Base-by-base conservation (phyloP, 208 protist species). In the Trypanosoma mega region DNA sequence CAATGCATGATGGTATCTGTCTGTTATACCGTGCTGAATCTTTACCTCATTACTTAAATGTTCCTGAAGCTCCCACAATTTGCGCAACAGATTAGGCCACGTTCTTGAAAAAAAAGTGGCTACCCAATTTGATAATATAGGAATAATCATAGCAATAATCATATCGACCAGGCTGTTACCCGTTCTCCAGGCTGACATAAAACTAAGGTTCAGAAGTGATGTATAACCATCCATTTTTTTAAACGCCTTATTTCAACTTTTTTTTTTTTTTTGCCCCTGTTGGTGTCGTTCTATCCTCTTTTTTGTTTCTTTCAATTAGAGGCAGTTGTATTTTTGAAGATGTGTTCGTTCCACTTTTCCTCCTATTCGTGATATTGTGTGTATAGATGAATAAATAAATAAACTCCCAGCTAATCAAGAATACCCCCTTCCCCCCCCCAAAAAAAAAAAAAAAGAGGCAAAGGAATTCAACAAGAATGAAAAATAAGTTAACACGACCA, bases 101-200 rank as follows among this genome's bases (percentile, higher is more conserved):
- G 48, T 76, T 3, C 63, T 48, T 46, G 71, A 64, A 43, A 85
- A 80, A 29, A 92, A 58, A 45, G 59, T 58, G 3, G 73, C 58
- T 14, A 94, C 61, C 12, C 53, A 49, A 46, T 72, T 57, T 16
- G 78, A 82, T 11, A 92, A 46, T 23, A 93, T 29, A 9, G 89
- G 89, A 50, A 95, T 76, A n/a, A 91, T 60, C 21, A 82, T 82
- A 23, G 80, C 85, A 50, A 93, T 84, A 20, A 92, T 57, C 76
- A 92, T 92, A 49, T 95, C 89, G 2, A 87, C 62, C 14, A 93
- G 44, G 61, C 83, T 60, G 58, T 92, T 85, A n/a, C 85, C 89
- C 39, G 89, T 95, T 41, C 85, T 65, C 64, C 91, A 75, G 44
- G 85, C 81, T 56, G 80, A 72, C 89, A 95, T 95, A 46, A 95